Evolutionary conservation across 164 flowering plant species (phyloP), one percentile per base, ranked within the genome.

Genomic region (Santalum album): DNA sequence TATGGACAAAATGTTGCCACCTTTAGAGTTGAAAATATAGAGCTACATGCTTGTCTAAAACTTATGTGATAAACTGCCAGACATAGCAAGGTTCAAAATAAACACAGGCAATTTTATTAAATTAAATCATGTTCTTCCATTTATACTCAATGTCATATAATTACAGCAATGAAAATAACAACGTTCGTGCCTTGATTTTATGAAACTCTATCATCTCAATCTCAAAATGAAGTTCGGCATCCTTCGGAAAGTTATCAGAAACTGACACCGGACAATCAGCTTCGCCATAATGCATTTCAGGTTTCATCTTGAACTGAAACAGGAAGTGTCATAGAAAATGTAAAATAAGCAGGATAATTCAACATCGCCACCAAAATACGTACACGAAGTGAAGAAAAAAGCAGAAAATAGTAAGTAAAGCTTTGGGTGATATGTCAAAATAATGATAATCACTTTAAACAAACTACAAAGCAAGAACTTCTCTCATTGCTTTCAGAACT

Each of bases 191-290:
- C 96, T 81, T 92, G 56, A 70, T 87, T 80, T 89, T 89, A 21
- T 69, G 72, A 58, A 84, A 89, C 62, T 87, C 96, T 58, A 89
- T 73, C 78, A 89, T 65, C 74, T 92, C 99, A 63, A 89, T 82
- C 74, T 92, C 95, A 74, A 89, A 92, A 74, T 89, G 88, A 68
- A 92, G 92, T 64, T 92, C 97, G 52, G 78, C 92, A 54, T 83
- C 86, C 72, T 80, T 80, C 12, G 96, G 97, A 60, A 92, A 87
- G 71, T 54, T 71, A 52, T 73, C 81, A 23, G 85, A 51, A 62
- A 61, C 81, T 57, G 75, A 51, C 48, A 92, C 75, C 2, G 97
- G 99, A 68, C 99, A 92, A 62, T 85, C 83, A 54, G 62, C 86
- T 76, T 89, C 97, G 16, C 80, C 90, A 74, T 87, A 89, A 71